These are phyloP conservation scores for Trichophyton rubrum DNA, from an alignment of 2,329 filamentous ascomycete species.

Conservation along the genomic window DNA sequence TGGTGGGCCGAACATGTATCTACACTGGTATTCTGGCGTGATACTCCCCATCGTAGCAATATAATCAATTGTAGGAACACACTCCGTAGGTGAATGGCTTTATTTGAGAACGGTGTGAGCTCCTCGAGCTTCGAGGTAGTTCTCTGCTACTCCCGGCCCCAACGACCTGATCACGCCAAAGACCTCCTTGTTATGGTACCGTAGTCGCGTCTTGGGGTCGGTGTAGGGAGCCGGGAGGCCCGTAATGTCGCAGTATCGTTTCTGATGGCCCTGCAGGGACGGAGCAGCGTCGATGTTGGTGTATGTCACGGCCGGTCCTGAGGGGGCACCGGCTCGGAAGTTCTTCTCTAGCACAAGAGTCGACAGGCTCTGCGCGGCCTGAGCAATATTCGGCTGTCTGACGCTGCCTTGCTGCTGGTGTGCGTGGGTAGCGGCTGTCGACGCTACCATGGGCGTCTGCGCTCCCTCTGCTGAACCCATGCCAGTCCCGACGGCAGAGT, in stretches of 20 bases:
- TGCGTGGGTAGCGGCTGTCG: constrained; percentile 11
- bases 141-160: constrained; percentile 71
- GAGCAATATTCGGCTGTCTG: constrained; percentile 61
- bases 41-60: not conserved
- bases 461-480: constrained; percentile 28
- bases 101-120: constrained; percentile 89
- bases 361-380: constrained; percentile 73
- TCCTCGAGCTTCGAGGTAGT: constrained; percentile 76
- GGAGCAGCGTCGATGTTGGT: constrained; percentile 95
- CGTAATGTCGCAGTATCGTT: constrained; percentile 91
- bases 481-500: constrained; percentile 17
- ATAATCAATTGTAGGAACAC: too few relatives aligned
- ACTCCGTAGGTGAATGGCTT: not conserved
- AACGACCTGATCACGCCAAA: constrained; percentile 71
- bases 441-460: constrained; percentile 22
- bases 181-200: constrained; percentile 88
- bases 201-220: constrained; percentile 84
- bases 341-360: constrained; percentile 83
- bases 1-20: constrained; percentile 66
- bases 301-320: constrained; percentile 68
- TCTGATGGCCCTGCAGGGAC: constrained; percentile 65
- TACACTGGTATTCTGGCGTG: not conserved
- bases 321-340: constrained; percentile 36
- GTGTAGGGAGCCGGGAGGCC: constrained; percentile 83
- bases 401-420: constrained; percentile 36